These are phyloP conservation scores for Penicillium sp. DNA, from an alignment of 2,329 filamentous ascomycete genomes.

Conservation along the genomic window DNA sequence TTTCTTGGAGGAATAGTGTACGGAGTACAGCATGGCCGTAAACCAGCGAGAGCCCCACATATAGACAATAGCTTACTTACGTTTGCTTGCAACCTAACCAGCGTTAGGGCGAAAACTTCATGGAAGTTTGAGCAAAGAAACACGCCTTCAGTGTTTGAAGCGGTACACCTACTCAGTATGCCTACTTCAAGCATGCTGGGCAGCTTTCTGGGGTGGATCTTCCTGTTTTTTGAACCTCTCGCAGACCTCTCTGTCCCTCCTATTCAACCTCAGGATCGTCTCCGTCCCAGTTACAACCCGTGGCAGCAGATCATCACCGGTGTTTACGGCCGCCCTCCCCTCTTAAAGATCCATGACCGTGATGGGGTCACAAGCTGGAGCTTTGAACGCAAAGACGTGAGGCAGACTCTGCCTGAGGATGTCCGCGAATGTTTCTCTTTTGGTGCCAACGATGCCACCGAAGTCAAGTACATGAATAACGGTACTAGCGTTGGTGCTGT, in stretches of 20 bases:
- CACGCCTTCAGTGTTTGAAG: not conserved
- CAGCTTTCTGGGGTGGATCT: conserved; percentile 17
- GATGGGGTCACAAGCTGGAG: conserved; percentile 20
- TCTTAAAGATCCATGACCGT: conserved; percentile 24
- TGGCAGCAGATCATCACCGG: conserved; percentile 25
- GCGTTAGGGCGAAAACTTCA: no score
- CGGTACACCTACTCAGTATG: not conserved
- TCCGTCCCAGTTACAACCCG: conserved; percentile 16
- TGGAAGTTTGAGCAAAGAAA: conserved; percentile 1
- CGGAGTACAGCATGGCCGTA: no score
- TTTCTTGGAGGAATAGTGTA: no score
- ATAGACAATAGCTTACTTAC: no score
- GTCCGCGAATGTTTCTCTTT: conserved; percentile 17
- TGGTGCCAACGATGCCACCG: conserved; percentile 25
- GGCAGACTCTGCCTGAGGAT: conserved; percentile 13
- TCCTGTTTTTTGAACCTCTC: conserved; percentile 19
- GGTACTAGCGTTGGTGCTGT: conserved; percentile 23
- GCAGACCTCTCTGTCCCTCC: conserved; percentile 16
- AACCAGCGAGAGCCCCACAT: no score
- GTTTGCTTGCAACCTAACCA: no score
- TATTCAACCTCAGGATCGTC: conserved; percentile 22
- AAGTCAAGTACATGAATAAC: conserved; percentile 24
- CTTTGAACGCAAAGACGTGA: conserved; percentile 21
- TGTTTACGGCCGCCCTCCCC: conserved; percentile 18
- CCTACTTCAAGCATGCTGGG: conserved; percentile 14